Conservation (phyloP, 2,329 filamentous ascomycete species). For the Colletotrichum limetticola region DNA sequence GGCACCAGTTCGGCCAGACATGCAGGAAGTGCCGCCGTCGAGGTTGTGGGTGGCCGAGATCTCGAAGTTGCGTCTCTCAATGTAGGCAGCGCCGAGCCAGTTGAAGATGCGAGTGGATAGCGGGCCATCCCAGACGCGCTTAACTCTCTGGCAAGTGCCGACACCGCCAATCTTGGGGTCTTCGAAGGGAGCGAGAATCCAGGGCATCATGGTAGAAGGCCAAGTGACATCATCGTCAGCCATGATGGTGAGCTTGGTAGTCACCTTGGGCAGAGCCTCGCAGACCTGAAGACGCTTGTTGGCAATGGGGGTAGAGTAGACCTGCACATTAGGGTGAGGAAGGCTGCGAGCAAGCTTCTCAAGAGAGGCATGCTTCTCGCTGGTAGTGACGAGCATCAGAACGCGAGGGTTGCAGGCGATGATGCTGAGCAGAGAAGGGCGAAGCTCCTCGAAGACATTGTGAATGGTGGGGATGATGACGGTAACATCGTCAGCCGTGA, state of each 20-base stretch:
- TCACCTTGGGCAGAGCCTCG: slow-evolving; percentile 86
- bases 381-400: slow-evolving; percentile 88
- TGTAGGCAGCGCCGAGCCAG: slow-evolving; percentile 91
- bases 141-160: slow-evolving; percentile 89
- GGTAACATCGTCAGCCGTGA: slow-evolving; percentile 86
- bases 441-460: slow-evolving; percentile 84
- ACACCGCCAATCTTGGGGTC: slow-evolving; percentile 86
- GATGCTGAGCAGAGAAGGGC: slow-evolving; percentile 82
- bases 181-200: slow-evolving; percentile 94
- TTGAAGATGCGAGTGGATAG: slow-evolving; percentile 78
- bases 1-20: slow-evolving; percentile 92
- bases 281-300: slow-evolving; percentile 97
- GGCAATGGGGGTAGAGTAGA: slow-evolving; percentile 83
- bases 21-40: slow-evolving; percentile 95
- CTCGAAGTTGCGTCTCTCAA: slow-evolving; percentile 95
- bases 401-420: slow-evolving; percentile 75
- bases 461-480: slow-evolving; percentile 95
- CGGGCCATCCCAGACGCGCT: slow-evolving; percentile 71
- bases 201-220: slow-evolving; percentile 85
- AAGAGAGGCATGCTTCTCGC: slow-evolving; percentile 78
- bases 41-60: slow-evolving; percentile 95
- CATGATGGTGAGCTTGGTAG: slow-evolving; percentile 87
- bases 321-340: slow-evolving; percentile 70
- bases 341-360: slow-evolving; percentile 73
- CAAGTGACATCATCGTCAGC: slow-evolving; percentile 97